These are phyloP conservation scores for Phylloporus rhodoxanthus DNA, from an alignment of 768 basidiomycete species.

Conservation along the genomic window DNA sequence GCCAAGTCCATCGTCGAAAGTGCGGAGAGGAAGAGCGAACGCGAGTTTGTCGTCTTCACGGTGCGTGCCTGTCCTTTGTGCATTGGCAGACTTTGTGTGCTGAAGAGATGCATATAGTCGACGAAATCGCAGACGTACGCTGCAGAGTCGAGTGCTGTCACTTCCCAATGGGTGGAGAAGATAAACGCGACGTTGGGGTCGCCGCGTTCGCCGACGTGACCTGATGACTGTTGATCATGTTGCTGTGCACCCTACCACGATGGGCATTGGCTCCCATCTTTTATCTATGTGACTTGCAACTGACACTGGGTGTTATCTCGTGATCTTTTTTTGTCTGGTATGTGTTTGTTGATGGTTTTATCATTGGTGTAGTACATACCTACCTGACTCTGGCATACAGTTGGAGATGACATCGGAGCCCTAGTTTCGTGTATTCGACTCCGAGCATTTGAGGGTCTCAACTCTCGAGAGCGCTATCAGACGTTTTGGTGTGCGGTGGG, in stretches of 20 bases:
- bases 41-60: conserved; percentile 57
- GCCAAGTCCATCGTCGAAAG: conserved; percentile 39
- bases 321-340: not conserved
- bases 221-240: not conserved
- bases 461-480: not conserved
- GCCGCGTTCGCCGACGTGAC: conserved; percentile 9
- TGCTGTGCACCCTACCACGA: not conserved
- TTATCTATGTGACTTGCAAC: not conserved
- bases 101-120: conserved; percentile 29
- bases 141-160: conserved; percentile 31
- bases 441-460: no score
- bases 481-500: no score
- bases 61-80: conserved; percentile 32
- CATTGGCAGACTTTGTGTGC: not conserved
- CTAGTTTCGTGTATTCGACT: not conserved
- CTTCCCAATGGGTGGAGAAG: conserved; percentile 36
- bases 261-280: not conserved
- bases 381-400: not conserved
- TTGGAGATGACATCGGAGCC: not conserved
- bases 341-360: not conserved
- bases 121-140: conserved; percentile 44
- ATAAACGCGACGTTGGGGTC: conserved; percentile 32
- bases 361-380: not conserved
- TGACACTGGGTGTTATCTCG: not conserved
- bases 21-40: conserved; percentile 48